A percentile compares a stretch with the other conserved stretches of the same genome.
phyloP scores from a whole-genome alignment of 2,329 filamentous ascomycete species.

The Phyllosticta citriasiana region DNA sequence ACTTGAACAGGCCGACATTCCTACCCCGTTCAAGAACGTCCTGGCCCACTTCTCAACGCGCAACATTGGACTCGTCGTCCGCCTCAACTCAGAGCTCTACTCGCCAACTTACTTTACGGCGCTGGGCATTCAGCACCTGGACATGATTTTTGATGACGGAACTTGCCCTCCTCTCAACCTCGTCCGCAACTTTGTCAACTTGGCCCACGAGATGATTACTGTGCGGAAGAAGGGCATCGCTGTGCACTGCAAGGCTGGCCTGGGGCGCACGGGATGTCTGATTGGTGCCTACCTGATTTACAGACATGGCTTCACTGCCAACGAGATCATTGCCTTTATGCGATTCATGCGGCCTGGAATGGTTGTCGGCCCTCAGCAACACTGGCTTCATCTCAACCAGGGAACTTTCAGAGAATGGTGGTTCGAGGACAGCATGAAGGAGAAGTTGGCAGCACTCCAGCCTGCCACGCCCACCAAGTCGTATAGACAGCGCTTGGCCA shows the following conservation, averaged over 20 bases:
- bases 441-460: conserved; percentile 59
- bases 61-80: conserved; percentile 86
- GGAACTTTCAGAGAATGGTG: conserved; percentile 98
- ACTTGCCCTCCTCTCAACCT: conserved; percentile 82
- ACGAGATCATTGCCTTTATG: conserved; percentile 97
- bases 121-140: conserved; percentile 85
- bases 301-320: conserved; percentile 91
- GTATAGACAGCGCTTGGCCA: conserved; percentile 42
- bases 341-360: conserved; percentile 98
- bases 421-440: conserved; percentile 68
- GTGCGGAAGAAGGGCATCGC: conserved; percentile 87
- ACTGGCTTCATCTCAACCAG: conserved; percentile 98
- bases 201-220: conserved; percentile 90
- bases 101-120: conserved; percentile 95
- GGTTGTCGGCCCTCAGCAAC: conserved; percentile 97
- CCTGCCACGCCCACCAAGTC: conserved; percentile 50
- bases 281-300: conserved; percentile 98
- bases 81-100: conserved; percentile 91
- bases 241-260: conserved; percentile 95
- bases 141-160: conserved; percentile 99
- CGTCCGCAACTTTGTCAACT: conserved; percentile 89
- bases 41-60: conserved; percentile 78
- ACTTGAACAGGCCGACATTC: conserved; percentile 60
- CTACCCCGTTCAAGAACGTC: conserved; percentile 91
- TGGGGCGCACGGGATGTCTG: conserved; percentile 88